Conservation (phyloP, 768 basidiomycete species). For the Suillus cothurnatus region DNA sequence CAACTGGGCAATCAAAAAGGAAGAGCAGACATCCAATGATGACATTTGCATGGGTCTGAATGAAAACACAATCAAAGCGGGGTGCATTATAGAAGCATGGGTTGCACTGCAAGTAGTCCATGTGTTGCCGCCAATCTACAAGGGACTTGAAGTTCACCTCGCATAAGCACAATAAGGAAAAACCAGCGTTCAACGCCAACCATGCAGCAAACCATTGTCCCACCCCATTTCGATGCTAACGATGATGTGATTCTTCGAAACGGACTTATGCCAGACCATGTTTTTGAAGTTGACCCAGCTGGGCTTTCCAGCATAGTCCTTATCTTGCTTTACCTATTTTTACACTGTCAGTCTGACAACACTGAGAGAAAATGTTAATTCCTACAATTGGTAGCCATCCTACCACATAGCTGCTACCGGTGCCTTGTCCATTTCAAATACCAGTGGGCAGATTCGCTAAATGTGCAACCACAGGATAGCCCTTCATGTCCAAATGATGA, state of each 20-base stretch:
- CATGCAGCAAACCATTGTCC: conserved; percentile 22
- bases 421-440: conserved; percentile 35
- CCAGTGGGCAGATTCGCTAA: conserved; percentile 34
- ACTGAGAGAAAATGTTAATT: not conserved
- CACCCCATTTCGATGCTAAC: not conserved
- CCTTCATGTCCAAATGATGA: conserved; percentile 41
- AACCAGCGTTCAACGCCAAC: conserved; percentile 30
- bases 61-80: no score
- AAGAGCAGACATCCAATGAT: no score
- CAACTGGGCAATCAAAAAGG: no score
- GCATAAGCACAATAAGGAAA: conserved; percentile 26
- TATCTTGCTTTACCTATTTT: conserved; percentile 10
- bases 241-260: conserved; percentile 9
- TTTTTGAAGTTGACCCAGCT: conserved; percentile 14
- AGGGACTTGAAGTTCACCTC: no score
- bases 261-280: conserved; percentile 12
- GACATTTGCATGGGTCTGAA: no score
- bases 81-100: no score
- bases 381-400: conserved; percentile 43
- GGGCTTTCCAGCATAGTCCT: no score
- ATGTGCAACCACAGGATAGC: conserved; percentile 37
- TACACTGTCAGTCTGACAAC: not conserved
- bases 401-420: conserved; percentile 37
- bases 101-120: no score
- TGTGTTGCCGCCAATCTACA: no score